Percentiles rank a stretch among this genome's conserved stretches.
These are phyloP conservation scores for Osmanthus fragrans DNA, from an alignment of 257 asterid species.

Conservation along the genomic window DNA sequence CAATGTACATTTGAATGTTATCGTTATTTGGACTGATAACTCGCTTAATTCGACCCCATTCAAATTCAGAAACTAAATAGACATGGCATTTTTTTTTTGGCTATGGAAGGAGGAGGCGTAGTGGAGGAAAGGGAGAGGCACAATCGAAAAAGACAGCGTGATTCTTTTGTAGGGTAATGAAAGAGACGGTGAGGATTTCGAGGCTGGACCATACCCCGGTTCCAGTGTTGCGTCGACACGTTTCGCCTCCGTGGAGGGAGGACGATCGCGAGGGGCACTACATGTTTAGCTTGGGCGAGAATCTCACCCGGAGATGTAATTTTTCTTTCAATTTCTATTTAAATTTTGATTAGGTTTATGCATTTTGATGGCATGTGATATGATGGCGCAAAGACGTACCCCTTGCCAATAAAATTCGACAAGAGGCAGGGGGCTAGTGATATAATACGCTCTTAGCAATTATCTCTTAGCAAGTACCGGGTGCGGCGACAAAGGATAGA, in stretches of 20 bases:
- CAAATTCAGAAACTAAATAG: too few relatives aligned
- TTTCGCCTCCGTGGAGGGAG: slow-evolving; percentile 69
- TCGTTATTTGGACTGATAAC: too few relatives aligned
- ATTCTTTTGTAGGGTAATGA: slow-evolving; percentile 30
- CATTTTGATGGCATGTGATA: slow-evolving; percentile 1
- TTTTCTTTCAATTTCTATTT: neutral
- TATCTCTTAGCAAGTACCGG: too few relatives aligned
- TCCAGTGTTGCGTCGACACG: slow-evolving; percentile 40
- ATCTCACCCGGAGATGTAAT: slow-evolving; percentile 83
- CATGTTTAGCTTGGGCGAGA: slow-evolving; percentile 71
- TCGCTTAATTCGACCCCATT: too few relatives aligned
- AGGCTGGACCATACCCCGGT: slow-evolving; percentile 34
- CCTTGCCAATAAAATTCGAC: too few relatives aligned
- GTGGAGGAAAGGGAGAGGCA: slow-evolving; percentile 39
- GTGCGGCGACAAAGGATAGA: too few relatives aligned
- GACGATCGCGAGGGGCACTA: slow-evolving; percentile 82
- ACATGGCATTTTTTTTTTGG: too few relatives aligned
- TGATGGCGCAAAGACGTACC: too few relatives aligned
- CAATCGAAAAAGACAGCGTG: slow-evolving; percentile 61
- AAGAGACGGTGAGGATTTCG: slow-evolving; percentile 40
- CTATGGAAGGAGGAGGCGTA: slow-evolving; percentile 26
- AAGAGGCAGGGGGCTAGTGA: too few relatives aligned
- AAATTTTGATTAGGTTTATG: neutral
- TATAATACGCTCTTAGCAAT: too few relatives aligned
- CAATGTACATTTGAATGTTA: too few relatives aligned